A percentile compares a stretch with the other conserved stretches of the same genome.
phyloP scores from a whole-genome alignment of 176 grass and related monocot genomes.

The Guadua angustifolia region DNA sequence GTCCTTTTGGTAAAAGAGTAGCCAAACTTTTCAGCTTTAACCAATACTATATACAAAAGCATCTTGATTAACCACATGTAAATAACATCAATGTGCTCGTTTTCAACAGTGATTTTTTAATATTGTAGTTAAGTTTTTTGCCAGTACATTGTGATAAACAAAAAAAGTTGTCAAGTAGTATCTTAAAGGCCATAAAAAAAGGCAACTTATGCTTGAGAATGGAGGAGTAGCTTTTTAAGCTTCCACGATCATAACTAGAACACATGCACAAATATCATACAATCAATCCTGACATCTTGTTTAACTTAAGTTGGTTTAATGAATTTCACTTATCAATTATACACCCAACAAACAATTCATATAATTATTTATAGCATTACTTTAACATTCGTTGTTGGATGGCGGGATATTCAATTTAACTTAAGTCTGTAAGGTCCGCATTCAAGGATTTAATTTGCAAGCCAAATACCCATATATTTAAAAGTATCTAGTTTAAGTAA shows the following conservation, averaged over 20 bases:
- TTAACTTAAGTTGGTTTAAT: not conserved
- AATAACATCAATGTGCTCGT: not conserved
- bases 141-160: not conserved
- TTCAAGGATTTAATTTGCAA: not conserved
- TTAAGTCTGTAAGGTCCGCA: not conserved
- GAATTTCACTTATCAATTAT: not conserved
- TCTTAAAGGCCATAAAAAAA: not conserved
- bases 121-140: not conserved
- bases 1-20: not conserved
- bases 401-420: not conserved
- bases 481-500: conserved; percentile 15
- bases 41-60: not conserved
- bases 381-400: not conserved
- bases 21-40: not conserved
- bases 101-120: not conserved
- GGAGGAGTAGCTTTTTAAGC: not conserved
- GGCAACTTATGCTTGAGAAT: not conserved
- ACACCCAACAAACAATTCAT: not conserved
- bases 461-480: not conserved
- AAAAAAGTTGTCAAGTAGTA: conserved; percentile 2
- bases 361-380: not conserved
- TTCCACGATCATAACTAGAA: not conserved
- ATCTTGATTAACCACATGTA: not conserved
- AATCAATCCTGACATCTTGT: not conserved
- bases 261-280: not conserved